Base-by-base conservation (phyloP, 768 basidiomycete species). In the Boletus reticulatus region DNA sequence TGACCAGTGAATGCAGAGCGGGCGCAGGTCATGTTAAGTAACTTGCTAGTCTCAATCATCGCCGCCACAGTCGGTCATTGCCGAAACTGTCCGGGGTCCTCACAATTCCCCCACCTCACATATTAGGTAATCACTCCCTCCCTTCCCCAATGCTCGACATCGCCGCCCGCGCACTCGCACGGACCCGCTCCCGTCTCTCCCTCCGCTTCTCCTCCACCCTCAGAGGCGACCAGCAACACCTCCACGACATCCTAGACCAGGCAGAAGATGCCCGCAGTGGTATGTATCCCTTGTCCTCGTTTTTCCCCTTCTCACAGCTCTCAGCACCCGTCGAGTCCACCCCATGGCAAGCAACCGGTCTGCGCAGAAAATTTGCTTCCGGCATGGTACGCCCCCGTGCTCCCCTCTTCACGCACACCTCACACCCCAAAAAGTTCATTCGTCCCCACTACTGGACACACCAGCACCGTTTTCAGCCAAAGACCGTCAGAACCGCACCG, bases 361-460 rank as follows among this genome's bases (percentile, higher is more conserved):
- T 58, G n/a, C 72, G 67, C 47, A 70, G 70, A 46, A 62, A 60
- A 53, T 70, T 72, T 36, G 8, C 60, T 0, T 24, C 61, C 1
- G 61, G 63, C 31, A 32, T 72, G 50, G 70, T 71, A 31, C 4
- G 67, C 7, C 20, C 17, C 6, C 4, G 14, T 2, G 4, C 8
- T 34, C 1, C 4, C 4, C 31, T 13, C 32, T 11, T n/a, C 24
- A 3, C 34, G n/a, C 31, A 4, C 32, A 20, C 43, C 55, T 56
- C 0, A 54, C 55, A 12, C 0, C 44, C 36, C 32, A 16, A 14
- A 10, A 27, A 83, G 83, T 80, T 82, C 62, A 64, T 82, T 43
- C 73, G 73, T 20, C 83, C 82, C 11, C 67, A 73, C 54, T 73
- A 77, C 58, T 75, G 80, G 58, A 69, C 73, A 9, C 68, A 74